Evolutionary conservation across 306 rosid genomes (phyloP).

Genomic region (Cicer yamashitae): DNA sequence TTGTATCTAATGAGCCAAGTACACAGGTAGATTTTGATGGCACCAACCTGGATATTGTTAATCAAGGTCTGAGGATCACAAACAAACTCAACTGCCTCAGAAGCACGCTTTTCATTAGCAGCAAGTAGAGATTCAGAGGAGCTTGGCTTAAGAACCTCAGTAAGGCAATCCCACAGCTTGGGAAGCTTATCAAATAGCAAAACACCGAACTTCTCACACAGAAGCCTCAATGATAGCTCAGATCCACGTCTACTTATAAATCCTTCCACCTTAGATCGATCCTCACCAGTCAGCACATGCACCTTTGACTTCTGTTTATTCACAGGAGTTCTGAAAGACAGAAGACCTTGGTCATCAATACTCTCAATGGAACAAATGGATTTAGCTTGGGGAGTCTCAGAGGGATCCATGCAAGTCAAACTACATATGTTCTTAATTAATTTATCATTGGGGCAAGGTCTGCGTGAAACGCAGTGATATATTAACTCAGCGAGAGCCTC

Average conservation of each 20-base stretch:
- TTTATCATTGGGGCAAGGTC: conserved; percentile 94
- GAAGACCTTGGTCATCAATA: conserved; percentile 87
- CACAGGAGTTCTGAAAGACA: conserved; percentile 62
- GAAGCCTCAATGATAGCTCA: conserved; percentile 83
- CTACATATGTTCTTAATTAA: conserved; percentile 87
- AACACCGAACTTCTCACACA: conserved; percentile 79
- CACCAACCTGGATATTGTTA: conserved; percentile 90
- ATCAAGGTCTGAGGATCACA: conserved; percentile 87
- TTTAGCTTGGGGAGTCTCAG: conserved; percentile 95
- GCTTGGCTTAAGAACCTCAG: conserved; percentile 84
- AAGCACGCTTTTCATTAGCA: conserved; percentile 52
- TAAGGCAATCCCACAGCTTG: conserved; percentile 96
- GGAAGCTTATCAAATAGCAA: conserved; percentile 89
- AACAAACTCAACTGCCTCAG: conserved; percentile 57
- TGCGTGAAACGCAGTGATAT: conserved; percentile 77
- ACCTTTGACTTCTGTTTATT: conserved; percentile 78
- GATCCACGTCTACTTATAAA: conserved; percentile 95
- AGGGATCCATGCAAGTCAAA: conserved; percentile 84
- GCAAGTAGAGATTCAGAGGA: conserved; percentile 50
- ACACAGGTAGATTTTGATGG: conserved; percentile 29
- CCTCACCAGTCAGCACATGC: conserved; percentile 75
- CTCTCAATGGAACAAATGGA: conserved; percentile 72
- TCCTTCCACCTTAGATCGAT: conserved; percentile 89
- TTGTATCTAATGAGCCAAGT: conserved; percentile 14
- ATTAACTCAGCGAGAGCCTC: conserved; percentile 97